These are phyloP conservation scores for Clarireedia homoeocarpa DNA, from an alignment of 2,329 filamentous ascomycete genomes.

Conservation along the genomic window DNA sequence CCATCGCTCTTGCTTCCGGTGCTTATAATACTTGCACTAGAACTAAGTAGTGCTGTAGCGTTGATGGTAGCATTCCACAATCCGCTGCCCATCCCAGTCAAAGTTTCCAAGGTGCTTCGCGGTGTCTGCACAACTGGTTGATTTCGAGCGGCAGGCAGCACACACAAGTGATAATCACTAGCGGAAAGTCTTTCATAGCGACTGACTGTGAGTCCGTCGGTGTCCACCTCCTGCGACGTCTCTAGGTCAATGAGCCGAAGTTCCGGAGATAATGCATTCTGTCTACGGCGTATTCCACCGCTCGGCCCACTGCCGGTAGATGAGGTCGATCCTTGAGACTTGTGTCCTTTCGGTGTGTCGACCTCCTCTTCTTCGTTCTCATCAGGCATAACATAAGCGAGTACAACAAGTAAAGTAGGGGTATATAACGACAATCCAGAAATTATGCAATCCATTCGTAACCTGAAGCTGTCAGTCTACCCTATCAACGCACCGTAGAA, in stretches of 20 bases:
- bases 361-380: slow-evolving; percentile 35
- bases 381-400: slow-evolving; percentile 79
- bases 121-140: slow-evolving; percentile 52
- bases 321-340: slow-evolving; percentile 34
- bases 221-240: slow-evolving; percentile 75
- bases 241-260: slow-evolving; percentile 83
- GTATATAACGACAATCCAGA: slow-evolving; percentile 96
- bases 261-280: slow-evolving; percentile 79
- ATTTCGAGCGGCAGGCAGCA: slow-evolving; percentile 69
- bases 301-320: slow-evolving; percentile 50
- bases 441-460: slow-evolving; percentile 96
- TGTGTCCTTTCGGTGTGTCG: slow-evolving; percentile 31
- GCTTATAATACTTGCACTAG: slow-evolving; percentile 67
- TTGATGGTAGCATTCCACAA: slow-evolving; percentile 90
- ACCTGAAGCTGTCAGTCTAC: slow-evolving; percentile 40
- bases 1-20: slow-evolving; percentile 52
- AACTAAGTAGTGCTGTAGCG: slow-evolving; percentile 79
- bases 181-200: slow-evolving; percentile 80
- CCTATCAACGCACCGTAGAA: not conserved
- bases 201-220: slow-evolving; percentile 77
- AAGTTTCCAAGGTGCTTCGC: slow-evolving; percentile 66
- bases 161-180: slow-evolving; percentile 83
- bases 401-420: slow-evolving; percentile 78
- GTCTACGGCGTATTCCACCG: slow-evolving; percentile 60
- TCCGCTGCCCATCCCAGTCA: slow-evolving; percentile 64